A percentile compares a stretch with the other conserved stretches of the same genome.
phyloP scores from a whole-genome alignment of 495 filamentous ascomycete species.

The Podospora pseudopauciseta region DNA sequence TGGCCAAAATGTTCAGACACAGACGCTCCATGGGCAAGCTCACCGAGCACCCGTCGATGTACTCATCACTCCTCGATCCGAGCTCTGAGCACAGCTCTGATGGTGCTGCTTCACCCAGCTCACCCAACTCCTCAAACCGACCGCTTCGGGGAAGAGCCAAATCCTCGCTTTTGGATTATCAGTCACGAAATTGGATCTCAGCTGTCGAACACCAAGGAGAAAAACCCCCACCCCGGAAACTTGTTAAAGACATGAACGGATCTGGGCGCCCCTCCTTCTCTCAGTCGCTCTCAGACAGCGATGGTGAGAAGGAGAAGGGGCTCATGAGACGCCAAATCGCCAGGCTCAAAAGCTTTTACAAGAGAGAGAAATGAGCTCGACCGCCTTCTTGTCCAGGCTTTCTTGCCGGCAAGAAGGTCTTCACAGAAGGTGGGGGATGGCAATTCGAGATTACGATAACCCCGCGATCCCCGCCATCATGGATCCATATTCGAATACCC shows the following conservation, averaged over 20 bases:
- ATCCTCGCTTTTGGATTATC: conserved; percentile 5
- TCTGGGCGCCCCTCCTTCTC: conserved; percentile 28
- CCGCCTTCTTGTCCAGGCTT: neutral
- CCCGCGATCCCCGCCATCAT: conserved; percentile 1
- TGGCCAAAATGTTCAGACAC: conserved; percentile 26
- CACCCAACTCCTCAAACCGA: neutral
- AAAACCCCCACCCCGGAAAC: conserved; percentile 28
- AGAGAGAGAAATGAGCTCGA: conserved; percentile 20
- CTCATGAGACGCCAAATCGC: conserved; percentile 27
- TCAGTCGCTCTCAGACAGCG: conserved; percentile 27
- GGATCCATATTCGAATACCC: neutral
- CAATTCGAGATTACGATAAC: neutral
- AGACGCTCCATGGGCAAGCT: conserved; percentile 4
- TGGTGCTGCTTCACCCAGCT: neutral
- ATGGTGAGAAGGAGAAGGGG: conserved; percentile 27
- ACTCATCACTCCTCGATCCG: conserved; percentile 32
- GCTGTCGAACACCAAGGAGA: conserved; percentile 25
- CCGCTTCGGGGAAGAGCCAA: conserved; percentile 10
- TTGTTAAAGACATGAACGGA: conserved; percentile 31
- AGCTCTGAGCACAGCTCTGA: conserved; percentile 9
- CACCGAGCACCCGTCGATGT: conserved; percentile 20
- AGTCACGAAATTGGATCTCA: conserved; percentile 24
- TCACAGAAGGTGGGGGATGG: neutral
- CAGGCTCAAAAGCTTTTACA: conserved; percentile 28
- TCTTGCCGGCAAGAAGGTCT: neutral